Evolutionary conservation across 2,329 filamentous ascomycete genomes (phyloP).

Genomic region (Microsporum ferrugineum): DNA sequence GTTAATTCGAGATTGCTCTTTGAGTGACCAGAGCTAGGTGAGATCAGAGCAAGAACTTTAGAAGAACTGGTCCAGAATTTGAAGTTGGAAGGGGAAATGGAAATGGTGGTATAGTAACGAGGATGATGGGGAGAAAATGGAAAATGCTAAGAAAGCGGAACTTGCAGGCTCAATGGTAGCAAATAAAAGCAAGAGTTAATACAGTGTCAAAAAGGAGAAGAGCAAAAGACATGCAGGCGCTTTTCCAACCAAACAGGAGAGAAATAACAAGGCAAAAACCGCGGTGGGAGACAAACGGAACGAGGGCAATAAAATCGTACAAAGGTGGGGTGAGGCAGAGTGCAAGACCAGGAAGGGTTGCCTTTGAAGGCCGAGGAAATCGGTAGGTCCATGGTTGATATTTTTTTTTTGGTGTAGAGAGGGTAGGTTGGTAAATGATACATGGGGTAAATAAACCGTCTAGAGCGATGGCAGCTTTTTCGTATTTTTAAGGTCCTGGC

Average conservation of each 20-base stretch:
- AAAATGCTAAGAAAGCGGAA: background rate
- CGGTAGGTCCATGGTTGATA: too few relatives aligned
- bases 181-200: conserved; percentile 2
- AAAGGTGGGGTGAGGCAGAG: background rate
- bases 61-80: background rate
- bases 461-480: background rate
- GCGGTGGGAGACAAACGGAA: background rate
- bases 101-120: background rate
- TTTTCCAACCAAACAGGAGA: conserved; percentile 7
- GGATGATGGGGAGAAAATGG: background rate
- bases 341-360: background rate
- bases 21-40: too few relatives aligned
- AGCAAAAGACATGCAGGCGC: conserved; percentile 1
- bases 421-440: background rate
- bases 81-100: background rate
- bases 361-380: background rate
- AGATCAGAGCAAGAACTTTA: too few relatives aligned
- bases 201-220: conserved; percentile 6
- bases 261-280: background rate
- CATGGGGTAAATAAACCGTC: background rate
- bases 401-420: background rate
- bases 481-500: background rate
- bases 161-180: conserved; percentile 1
- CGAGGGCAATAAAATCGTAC: conserved; percentile 3
- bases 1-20: too few relatives aligned